phyloP scores from a whole-genome alignment of 306 rosid species.

The Vigna trinervia region DNA sequence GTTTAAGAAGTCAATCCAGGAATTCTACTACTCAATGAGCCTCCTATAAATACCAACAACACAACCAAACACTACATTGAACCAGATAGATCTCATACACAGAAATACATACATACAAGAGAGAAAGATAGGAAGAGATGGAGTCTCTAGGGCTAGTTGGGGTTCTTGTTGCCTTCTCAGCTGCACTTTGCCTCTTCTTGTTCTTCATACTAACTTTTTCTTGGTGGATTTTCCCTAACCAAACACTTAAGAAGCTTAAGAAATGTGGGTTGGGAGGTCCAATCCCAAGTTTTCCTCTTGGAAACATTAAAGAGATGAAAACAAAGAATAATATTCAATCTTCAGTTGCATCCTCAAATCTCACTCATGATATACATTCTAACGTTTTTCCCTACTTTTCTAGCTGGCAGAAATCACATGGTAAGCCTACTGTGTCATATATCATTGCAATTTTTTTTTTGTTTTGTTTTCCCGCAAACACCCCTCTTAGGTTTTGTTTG shows the following conservation, averaged over 20 bases:
- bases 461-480: neutral
- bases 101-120: neutral
- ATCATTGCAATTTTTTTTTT: neutral
- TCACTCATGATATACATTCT: constrained; percentile 75
- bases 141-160: constrained; percentile 42
- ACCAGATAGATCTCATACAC: neutral
- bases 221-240: constrained; percentile 70
- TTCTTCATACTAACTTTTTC: constrained; percentile 46
- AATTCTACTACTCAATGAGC: constrained; percentile 16
- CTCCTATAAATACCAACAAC: constrained; percentile 59
- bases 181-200: constrained; percentile 38
- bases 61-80: constrained; percentile 9
- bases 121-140: constrained; percentile 37
- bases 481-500: neutral
- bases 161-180: constrained; percentile 31
- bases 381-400: constrained; percentile 70
- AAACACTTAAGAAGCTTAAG: constrained; percentile 55
- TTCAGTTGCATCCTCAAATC: constrained; percentile 30
- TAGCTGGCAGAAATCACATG: constrained; percentile 72
- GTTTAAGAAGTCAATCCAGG: constrained; percentile 51
- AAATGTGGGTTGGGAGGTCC: constrained; percentile 75
- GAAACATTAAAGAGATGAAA: constrained; percentile 73
- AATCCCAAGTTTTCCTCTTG: constrained; percentile 75
- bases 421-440: constrained; percentile 47
- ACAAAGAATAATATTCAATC: constrained; percentile 43